Evolutionary conservation across 345 rosid species (phyloP), one percentile per base, ranked within the genome.

Genomic region (Jatropha curcas): DNA sequence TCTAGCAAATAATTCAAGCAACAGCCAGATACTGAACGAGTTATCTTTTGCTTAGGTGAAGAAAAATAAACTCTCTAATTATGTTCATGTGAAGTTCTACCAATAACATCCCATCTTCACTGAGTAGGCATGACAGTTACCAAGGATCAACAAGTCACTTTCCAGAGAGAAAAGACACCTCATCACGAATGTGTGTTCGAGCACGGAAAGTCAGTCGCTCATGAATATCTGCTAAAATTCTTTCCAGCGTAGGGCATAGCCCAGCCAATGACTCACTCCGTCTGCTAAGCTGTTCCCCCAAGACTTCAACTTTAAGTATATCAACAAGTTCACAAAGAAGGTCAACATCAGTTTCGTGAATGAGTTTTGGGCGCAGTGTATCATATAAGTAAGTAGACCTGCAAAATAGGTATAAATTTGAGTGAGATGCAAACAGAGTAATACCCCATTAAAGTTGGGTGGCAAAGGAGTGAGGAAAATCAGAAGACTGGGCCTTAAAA

Each of bases 171-270:
- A 67, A 72, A 58, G 71, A 22, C 62, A 92, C 99, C 95, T 95
- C 99, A 74, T 92, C 99, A 70, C 96, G 86, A 57, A 95, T 90
- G 84, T 95, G 85, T 31, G 98, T 92, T 79, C 99, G 92, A 81
- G 98, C 97, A 80, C 97, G 96, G 81, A 95, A 95, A 61, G 99
- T 92, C 80, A 95, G 80, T 68, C 99, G 89, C 78, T 89, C 99
- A 2, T 89, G 92, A 73, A 95, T 86, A 76, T 95, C 97, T 16
- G 90, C 99, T 74, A 95, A 82, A 68, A 95, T 92, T 88, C 99
- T 89, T 82, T 91, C 88, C 60, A 95, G 65, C 48, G 97, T 95
- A 67, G 99, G 98, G 60, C 85, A 88, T 73, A 95, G 72, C 65
- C 99, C 98, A 39, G 96, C 94, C 69, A 95, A 77, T 41, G 92